These are phyloP conservation scores for Eucalyptus cloeziana DNA, from an alignment of 345 rosid species.

Conservation along the genomic window DNA sequence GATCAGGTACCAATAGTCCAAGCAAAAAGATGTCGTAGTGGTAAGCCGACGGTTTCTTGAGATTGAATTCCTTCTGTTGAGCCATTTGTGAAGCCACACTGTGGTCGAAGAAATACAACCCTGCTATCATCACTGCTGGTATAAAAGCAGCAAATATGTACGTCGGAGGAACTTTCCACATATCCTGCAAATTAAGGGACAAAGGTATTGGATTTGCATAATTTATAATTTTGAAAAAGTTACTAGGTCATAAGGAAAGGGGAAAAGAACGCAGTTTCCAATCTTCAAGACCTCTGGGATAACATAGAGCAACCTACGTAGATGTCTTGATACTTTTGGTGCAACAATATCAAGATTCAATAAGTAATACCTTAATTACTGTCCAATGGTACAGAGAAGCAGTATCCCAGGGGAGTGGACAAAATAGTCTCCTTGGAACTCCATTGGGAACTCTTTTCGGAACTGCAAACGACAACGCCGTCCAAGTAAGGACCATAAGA, in stretches of 20 bases:
- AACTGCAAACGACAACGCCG: conserved; percentile 36
- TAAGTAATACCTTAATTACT: conserved; percentile 39
- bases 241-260: neutral
- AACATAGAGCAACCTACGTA: neutral
- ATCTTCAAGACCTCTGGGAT: neutral
- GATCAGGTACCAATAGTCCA: conserved; percentile 39
- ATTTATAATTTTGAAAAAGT: neutral
- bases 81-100: conserved; percentile 89
- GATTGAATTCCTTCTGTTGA: conserved; percentile 74
- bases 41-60: conserved; percentile 71
- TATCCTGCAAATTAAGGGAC: conserved; percentile 38
- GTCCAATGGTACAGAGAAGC: conserved; percentile 70
- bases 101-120: conserved; percentile 83
- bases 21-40: conserved; percentile 73
- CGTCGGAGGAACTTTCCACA: conserved; percentile 54
- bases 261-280: neutral
- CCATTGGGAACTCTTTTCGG: conserved; percentile 32
- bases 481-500: conserved; percentile 61
- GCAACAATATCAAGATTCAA: neutral
- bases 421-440: conserved; percentile 60
- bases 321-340: neutral
- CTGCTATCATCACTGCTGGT: conserved; percentile 87
- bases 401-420: conserved; percentile 86
- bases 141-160: conserved; percentile 63
- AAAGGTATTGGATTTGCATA: neutral